phyloP scores from a whole-genome alignment of 225 moss, liverwort and hornwort species.

The Marchantia paleacea region DNA sequence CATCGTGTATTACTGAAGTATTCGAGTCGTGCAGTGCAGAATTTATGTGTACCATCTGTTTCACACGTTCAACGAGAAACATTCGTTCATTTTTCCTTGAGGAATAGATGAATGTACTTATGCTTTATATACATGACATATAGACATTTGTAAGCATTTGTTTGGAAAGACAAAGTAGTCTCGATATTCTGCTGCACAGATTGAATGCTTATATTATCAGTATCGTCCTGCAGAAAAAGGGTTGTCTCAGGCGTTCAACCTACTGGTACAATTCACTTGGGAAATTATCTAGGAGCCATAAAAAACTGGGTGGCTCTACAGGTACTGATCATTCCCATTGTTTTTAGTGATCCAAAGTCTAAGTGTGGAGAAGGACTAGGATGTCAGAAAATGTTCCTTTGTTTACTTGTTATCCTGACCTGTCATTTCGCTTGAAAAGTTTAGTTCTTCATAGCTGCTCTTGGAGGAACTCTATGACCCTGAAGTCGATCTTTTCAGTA shows the following conservation, averaged over 20 bases:
- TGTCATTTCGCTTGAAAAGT: not conserved
- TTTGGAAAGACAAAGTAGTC: not conserved
- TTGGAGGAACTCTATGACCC: not conserved
- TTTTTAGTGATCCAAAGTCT: too few species aligned
- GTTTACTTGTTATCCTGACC: not conserved
- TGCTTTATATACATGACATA: too few species aligned
- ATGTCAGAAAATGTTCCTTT: not conserved
- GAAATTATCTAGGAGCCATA: slow-evolving; percentile 95
- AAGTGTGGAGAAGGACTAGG: not conserved
- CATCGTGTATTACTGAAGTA: not conserved
- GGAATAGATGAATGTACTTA: not conserved
- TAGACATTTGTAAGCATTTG: too few species aligned
- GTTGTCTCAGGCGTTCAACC: slow-evolving; percentile 98
- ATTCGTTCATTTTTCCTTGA: not conserved
- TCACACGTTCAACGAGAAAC: too few species aligned
- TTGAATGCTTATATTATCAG: not conserved
- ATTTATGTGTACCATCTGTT: not conserved
- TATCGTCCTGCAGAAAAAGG: slow-evolving; percentile 56
- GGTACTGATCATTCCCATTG: slow-evolving; percentile 35
- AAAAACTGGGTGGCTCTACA: slow-evolving; percentile 97
- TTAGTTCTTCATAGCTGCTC: not conserved
- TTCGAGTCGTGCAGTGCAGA: too few species aligned
- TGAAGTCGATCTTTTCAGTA: not conserved
- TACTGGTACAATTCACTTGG: slow-evolving; percentile 90
- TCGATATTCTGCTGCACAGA: not conserved